Base-by-base conservation (phyloP, 495 filamentous ascomycete genomes). In the Amphirosellinia nigrospora region DNA sequence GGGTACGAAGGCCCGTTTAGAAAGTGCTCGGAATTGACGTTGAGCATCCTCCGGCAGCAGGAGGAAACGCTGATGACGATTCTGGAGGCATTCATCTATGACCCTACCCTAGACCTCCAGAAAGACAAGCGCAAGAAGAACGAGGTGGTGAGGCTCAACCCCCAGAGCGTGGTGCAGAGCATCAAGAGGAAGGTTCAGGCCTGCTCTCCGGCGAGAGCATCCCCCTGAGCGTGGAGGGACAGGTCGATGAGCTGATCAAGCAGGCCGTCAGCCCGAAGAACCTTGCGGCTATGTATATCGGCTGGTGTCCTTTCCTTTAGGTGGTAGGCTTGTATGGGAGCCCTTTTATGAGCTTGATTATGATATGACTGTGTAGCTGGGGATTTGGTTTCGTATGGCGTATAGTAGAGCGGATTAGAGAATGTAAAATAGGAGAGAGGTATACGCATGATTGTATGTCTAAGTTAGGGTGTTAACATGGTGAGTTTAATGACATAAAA, bases 11-110 rank as follows among this genome's bases (percentile, higher is more conserved):
- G 96, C 1, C 94, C 94, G 0, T 99, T 97, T 81, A 89, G 96
- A 21, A 90, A 91, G 78, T 94, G 92, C 56, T 94, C 92, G 66
- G 96, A 99, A 81, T 87, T 97, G 55, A 95, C 93, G 26, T 84
- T 97, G 66, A 82, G 86, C 36, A 89, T 97, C n/a, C 82, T 98
- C 3, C 86, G 96, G 8, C 91, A 94, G 79, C 93, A 97, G 77
- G 91, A 97, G 77, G 96, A 98, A 79, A 96, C 96, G 41, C 82
- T 99, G 64, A 96, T 98, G 92, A 98, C 94, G 15, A 92, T 98
- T 34, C 83, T 99, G 1, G 96, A 98, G 81, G 95, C 96, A 0
- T 99, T 99, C 73, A 84, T 98, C 68, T 92, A 98, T 78, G 96
- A 99, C 78, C 96, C 96, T 11, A 98, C 96, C 41, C 89, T 97